Evolutionary conservation across 306 rosid species (phyloP), one percentile per base, ranked within the genome.

Genomic region (Quercus agrifolia): DNA sequence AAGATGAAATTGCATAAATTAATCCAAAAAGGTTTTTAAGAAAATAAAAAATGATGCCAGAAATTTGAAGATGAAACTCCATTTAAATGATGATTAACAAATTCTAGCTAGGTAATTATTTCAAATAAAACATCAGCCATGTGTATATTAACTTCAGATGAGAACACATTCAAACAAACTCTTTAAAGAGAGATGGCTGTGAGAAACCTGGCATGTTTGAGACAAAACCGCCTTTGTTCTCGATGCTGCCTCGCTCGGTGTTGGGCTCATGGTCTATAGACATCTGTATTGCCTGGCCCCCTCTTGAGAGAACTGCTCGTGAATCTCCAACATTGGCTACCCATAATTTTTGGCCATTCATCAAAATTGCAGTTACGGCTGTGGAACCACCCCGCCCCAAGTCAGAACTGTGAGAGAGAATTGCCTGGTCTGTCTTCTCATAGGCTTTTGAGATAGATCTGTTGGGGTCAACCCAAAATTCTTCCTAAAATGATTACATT

Each of bases 301-400:
- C 87, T 77, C 83, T 91, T 21, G 97, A 91, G 71, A 94, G 85
- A 86, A 94, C 99, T 72, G 97, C 97, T 73, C 99, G 86, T 8
- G 99, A 92, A 83, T 94, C 99, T 81, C 99, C 99, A 56, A 94
- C 95, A 80, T 94, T 94, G 23, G 99, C 97, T 77, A 92, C 86
- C 85, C 86, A 94, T 56, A 94, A 74, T 71, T 77, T 83, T 78
- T 68, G 88, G 56, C 92, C 89, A 54, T 94, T 84, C 2, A 94
- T 77, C 91, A 94, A 78, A 78, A 94, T 91, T n/a, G 97, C 97
- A 73, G 97, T 94, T 57, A 94, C 99, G 4, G 99, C 99, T 19
- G 99, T 92, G 19, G 99, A 94, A 56, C 99, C 99, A 23, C 99
- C 99, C 30, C 85, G 94, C 46, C 99, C 99, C 88, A 94, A 85